Conservation (phyloP, 257 asterid genomes). For the Solanum chiquidenum region DNA sequence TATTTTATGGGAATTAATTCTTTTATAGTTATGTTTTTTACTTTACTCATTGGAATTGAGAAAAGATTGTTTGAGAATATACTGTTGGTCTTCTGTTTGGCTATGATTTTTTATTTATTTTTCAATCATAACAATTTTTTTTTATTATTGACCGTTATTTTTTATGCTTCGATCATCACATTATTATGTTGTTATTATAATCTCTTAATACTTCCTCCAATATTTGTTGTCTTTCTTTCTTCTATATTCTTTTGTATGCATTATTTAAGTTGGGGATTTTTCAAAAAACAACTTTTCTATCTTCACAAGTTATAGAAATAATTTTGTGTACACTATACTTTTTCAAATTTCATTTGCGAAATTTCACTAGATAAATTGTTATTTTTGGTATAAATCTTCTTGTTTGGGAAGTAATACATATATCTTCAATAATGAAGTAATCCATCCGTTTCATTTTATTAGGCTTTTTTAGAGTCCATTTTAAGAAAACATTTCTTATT, state of each 20-base stretch:
- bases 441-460: neutral
- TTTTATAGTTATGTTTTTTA: neutral
- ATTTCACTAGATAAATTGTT: neutral
- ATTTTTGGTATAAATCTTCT: neutral
- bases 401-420: neutral
- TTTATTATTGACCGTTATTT: neutral
- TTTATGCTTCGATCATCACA: fast-evolving
- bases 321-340: neutral
- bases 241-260: neutral
- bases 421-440: neutral
- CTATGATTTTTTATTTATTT: neutral
- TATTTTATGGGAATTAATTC: neutral
- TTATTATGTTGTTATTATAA: neutral
- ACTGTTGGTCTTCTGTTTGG: neutral
- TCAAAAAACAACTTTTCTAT: neutral
- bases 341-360: fast-evolving
- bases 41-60: neutral
- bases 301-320: neutral
- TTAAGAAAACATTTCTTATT: neutral
- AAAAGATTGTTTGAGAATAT: neutral
- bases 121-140: neutral
- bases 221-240: neutral
- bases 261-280: neutral
- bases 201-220: neutral
- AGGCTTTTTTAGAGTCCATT: neutral